Percentiles rank a stretch among this genome's conserved stretches.
Conservation (phyloP, 768 basidiomycete genomes). For the Pleurotus platypus region DNA sequence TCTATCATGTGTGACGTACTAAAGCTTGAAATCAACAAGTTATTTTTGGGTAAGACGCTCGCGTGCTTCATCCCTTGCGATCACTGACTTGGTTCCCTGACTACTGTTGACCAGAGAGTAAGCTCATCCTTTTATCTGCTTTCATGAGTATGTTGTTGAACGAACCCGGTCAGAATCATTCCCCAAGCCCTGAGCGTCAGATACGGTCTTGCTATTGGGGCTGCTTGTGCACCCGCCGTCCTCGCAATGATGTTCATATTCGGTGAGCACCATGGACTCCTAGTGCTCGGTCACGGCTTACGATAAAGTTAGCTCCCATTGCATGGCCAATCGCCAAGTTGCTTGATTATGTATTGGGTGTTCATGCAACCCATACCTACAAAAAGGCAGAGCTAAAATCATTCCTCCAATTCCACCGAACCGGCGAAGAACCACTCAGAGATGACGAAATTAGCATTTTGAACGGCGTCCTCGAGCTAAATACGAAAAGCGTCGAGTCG, state of each 20-base stretch:
- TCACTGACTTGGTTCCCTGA: background rate
- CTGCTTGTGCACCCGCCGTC: constrained; percentile 73
- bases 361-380: constrained; percentile 68
- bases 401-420: constrained; percentile 77
- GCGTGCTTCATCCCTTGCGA: background rate
- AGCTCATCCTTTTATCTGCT: constrained; percentile 29
- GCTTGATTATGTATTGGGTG: constrained; percentile 79
- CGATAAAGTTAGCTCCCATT: constrained; percentile 52
- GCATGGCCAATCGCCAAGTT: constrained; percentile 81
- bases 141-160: constrained; percentile 17
- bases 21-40: constrained; percentile 37
- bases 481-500: constrained; percentile 66
- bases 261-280: constrained; percentile 19
- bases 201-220: constrained; percentile 80
- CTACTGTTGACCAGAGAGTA: constrained; percentile 52
- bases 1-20: background rate
- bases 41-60: constrained; percentile 68
- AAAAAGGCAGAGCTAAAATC: constrained; percentile 80
- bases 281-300: too few species aligned
- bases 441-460: constrained; percentile 83
- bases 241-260: constrained; percentile 67
- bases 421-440: constrained; percentile 71
- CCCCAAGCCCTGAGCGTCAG: constrained; percentile 75
- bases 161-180: constrained; percentile 37
- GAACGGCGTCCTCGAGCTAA: constrained; percentile 77